Percentiles rank a stretch among this genome's conserved stretches.
Evolutionary conservation across 495 filamentous ascomycete genomes (phyloP).

Genomic region (Pseudevernia furfuracea): DNA sequence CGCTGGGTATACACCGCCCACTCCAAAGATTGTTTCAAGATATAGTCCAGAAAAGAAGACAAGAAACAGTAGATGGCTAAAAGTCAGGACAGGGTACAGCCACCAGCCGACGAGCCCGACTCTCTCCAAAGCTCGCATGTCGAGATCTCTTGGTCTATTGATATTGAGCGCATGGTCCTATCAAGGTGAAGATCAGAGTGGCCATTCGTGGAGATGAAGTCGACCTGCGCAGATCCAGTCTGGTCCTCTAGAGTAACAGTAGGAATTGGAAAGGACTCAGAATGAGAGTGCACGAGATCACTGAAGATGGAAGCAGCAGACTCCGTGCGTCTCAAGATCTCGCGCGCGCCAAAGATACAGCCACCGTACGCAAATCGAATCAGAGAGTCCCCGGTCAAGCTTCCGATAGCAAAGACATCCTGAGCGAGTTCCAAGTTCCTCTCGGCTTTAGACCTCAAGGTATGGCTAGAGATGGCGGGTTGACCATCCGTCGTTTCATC

Average conservation of each 20-base stretch:
- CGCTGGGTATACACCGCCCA: background rate
- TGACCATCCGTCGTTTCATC: constrained; percentile 26
- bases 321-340: constrained; percentile 34
- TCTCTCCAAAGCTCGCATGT: background rate
- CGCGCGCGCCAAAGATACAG: constrained; percentile 51
- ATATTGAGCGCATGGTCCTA: background rate
- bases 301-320: background rate
- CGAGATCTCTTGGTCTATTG: background rate
- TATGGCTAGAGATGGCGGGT: constrained; percentile 45
- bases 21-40: background rate
- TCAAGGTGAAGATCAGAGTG: constrained; percentile 8
- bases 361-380: constrained; percentile 58
- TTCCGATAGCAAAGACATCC: constrained; percentile 54
- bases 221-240: background rate
- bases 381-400: constrained; percentile 57
- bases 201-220: background rate
- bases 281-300: background rate
- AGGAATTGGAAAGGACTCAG: background rate
- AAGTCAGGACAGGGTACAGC: background rate
- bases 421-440: constrained; percentile 48
- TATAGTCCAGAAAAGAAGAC: background rate
- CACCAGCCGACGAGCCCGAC: background rate
- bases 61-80: background rate
- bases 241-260: background rate
- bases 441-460: constrained; percentile 47